phyloP scores from a whole-genome alignment of 208 protist species.

The Trypanosoma congolense region DNA sequence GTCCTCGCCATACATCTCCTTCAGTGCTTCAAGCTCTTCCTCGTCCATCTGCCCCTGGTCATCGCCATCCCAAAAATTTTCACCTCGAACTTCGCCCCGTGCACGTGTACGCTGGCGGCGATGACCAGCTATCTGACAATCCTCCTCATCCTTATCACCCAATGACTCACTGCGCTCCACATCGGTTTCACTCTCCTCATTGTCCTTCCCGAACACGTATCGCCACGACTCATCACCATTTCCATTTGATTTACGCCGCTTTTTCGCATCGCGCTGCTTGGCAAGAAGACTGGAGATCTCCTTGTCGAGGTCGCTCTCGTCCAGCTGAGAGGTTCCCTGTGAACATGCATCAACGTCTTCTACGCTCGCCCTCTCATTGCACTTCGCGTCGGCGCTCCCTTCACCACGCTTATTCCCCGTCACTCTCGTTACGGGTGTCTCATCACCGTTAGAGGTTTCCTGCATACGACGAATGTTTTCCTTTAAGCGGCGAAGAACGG shows the following conservation, averaged over 20 bases:
- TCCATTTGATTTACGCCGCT: conserved; percentile 17
- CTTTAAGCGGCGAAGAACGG: conserved; percentile 73
- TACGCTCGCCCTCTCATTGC: conserved; percentile 6
- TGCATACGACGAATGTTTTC: conserved; percentile 50
- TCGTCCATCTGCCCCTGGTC: conserved; percentile 23
- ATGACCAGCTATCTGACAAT: conserved; percentile 29
- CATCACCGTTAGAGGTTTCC: conserved; percentile 25
- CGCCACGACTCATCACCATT: conserved; percentile 49
- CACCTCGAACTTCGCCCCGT: conserved; percentile 13
- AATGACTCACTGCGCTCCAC: conserved; percentile 35
- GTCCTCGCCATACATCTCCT: conserved; percentile 87
- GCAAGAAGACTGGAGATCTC: conserved; percentile 63
- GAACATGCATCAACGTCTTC: conserved; percentile 20
- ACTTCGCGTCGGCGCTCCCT: conserved; percentile 2
- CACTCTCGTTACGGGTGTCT: background rate
- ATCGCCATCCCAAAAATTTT: conserved; percentile 23
- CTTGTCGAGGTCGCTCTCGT: conserved; percentile 81
- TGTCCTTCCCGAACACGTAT: conserved; percentile 77
- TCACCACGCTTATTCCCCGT: conserved; percentile 8
- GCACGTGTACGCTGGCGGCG: conserved; percentile 26
- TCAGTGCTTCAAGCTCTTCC: conserved; percentile 75
- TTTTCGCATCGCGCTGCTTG: conserved; percentile 17
- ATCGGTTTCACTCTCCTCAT: conserved; percentile 25
- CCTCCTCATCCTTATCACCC: conserved; percentile 29
- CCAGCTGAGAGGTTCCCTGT: conserved; percentile 35